Evolutionary conservation across 345 rosid species (phyloP).

Genomic region (Corchorus olitorius): DNA sequence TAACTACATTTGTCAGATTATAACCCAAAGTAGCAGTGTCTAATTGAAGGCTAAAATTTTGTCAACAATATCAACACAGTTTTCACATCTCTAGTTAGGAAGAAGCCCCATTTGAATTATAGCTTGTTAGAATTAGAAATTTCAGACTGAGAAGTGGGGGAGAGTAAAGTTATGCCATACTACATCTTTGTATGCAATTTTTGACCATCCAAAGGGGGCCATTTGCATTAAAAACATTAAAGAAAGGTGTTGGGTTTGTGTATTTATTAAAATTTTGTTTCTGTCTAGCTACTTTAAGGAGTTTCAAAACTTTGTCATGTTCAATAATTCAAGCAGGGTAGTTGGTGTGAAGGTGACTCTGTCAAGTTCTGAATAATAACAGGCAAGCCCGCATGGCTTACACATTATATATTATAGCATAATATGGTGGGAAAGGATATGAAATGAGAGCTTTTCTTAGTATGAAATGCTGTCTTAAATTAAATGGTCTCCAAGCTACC

Average conservation of each 20-base stretch:
- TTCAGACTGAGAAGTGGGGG: not conserved
- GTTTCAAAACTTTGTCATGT: not conserved
- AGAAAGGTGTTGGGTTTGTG: not conserved
- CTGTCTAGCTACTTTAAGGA: not conserved
- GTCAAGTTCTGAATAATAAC: not conserved
- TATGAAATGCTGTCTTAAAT: no score
- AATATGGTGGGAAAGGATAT: not conserved
- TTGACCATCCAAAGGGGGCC: not conserved
- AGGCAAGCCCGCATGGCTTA: not conserved
- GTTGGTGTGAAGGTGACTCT: not conserved
- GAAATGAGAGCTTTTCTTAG: not conserved
- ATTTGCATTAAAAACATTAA: not conserved
- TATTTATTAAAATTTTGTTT: not conserved
- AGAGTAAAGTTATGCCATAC: not conserved
- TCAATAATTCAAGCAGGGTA: not conserved
- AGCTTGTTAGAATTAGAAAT: not conserved
- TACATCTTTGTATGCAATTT: not conserved
- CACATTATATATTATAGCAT: not conserved
- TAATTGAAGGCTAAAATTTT: not conserved
- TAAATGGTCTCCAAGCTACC: constrained; percentile 5
- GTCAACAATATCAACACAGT: not conserved
- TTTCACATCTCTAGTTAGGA: not conserved
- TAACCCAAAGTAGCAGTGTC: no score
- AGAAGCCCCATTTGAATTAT: not conserved
- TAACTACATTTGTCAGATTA: no score